Evolutionary conservation across 305 asterid genomes (phyloP).

Genomic region (Petunia hybrid): DNA sequence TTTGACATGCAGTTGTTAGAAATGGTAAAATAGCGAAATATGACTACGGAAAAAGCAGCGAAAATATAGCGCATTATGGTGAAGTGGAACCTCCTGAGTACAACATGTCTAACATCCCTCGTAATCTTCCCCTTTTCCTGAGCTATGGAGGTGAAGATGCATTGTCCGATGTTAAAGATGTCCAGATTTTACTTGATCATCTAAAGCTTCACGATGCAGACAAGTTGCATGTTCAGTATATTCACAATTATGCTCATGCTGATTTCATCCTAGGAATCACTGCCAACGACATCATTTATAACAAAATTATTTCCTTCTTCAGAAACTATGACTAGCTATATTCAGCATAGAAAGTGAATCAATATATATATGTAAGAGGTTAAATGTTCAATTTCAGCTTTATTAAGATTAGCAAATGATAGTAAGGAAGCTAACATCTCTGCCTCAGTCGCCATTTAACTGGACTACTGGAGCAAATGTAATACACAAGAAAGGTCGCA

Average conservation of each 20-base stretch:
- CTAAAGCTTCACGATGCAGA: slow-evolving; percentile 48
- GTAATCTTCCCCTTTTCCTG: slow-evolving; percentile 32
- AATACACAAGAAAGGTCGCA: no score
- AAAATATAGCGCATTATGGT: slow-evolving; percentile 54
- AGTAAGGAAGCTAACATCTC: no score
- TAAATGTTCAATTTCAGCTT: no score
- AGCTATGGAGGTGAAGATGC: slow-evolving; percentile 61
- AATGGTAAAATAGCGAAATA: slow-evolving; percentile 49
- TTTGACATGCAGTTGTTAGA: slow-evolving; percentile 51
- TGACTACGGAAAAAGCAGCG: slow-evolving; percentile 47
- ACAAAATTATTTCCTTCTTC: slow-evolving; percentile 50
- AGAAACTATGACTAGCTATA: slow-evolving; percentile 28
- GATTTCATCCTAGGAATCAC: slow-evolving; percentile 59
- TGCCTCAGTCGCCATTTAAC: no score
- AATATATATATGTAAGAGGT: no score
- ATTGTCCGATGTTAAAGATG: slow-evolving; percentile 53
- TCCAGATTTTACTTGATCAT: slow-evolving; percentile 43
- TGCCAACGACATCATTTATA: slow-evolving; percentile 54
- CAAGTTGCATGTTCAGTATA: slow-evolving; percentile 52
- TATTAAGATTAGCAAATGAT: no score
- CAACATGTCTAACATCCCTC: slow-evolving; percentile 55
- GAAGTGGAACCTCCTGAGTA: slow-evolving; percentile 49
- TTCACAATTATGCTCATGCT: slow-evolving; percentile 62
- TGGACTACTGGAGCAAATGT: no score
- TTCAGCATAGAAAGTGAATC: neutral